Evolutionary conservation across 1,284 basidiomycete genomes (phyloP), one percentile per base, ranked within the genome.

Genomic region (Somion occarium): DNA sequence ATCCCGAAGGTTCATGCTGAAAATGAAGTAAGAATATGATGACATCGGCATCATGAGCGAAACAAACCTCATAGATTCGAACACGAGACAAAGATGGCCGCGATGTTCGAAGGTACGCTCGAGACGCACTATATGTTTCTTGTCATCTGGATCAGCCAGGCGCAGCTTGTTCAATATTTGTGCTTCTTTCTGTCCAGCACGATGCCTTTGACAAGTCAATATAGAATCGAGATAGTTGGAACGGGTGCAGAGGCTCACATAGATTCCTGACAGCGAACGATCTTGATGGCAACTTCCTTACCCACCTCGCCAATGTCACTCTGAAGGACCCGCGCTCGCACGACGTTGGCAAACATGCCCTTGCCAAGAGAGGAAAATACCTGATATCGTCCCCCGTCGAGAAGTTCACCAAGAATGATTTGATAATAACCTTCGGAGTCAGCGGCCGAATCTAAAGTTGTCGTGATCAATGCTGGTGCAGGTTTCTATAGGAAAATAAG

Each of bases 341-440:
- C 94, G 38, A 99, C 97, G 46, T 91, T 93, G 39, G 93, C 93
- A 69, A 99, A 99, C 94, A 99, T 99, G 53, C 97, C 97, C 66
- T 96, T 95, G 27, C 97, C 97, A 11, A 99, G 76, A 44, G 84
- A 92, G 26, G 93, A 93, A 58, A 91, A 96, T 11, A 99, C 92
- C 65, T 98, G 93, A 67, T 98, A 99, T 42, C 89, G 81, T 1
- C 93, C 94, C 38, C 84, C 82, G 60, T 97, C 92, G n/a, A 98
- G 74, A 52, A 95, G 83, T 69, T 99, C 97, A 45, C 96, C 97
- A 3, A 98, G 80, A 46, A 96, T 94, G 55, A 97, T 83, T 54
- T 86, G 85, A 67, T 99, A 98, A 66, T 99, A 99, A 0, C 97
- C 97, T 68, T 99, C 97, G 0, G 87, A 66, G 68, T 99, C 97